These are phyloP conservation scores for Tolypocladium capitatum DNA, from an alignment of 2,329 filamentous ascomycete species.

Conservation along the genomic window DNA sequence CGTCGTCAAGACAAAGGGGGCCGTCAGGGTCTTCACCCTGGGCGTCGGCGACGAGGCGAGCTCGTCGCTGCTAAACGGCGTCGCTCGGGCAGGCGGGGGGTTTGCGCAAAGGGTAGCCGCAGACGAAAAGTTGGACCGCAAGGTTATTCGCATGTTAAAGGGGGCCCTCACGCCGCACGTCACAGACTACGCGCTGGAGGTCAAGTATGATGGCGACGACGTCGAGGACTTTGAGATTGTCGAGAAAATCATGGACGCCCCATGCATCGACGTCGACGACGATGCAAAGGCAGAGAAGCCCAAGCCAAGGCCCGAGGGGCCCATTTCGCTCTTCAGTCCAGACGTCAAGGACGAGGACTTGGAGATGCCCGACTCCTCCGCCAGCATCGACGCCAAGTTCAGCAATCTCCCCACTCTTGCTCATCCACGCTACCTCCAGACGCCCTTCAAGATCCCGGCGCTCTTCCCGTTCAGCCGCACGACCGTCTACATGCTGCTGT, in stretches of 20 bases:
- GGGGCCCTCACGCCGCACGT: conserved; percentile 55
- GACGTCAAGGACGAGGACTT: conserved; percentile 29
- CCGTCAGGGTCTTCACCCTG: conserved; percentile 39
- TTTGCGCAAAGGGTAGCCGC: conserved; percentile 49
- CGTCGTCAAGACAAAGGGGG: conserved; percentile 24
- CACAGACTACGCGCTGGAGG: conserved; percentile 47
- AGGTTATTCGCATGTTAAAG: conserved; percentile 63
- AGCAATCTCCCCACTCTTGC: conserved; percentile 38
- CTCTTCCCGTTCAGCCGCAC: conserved; percentile 56
- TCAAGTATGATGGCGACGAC: conserved; percentile 34
- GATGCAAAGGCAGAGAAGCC: conserved; percentile 5
- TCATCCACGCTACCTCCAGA: conserved; percentile 47
- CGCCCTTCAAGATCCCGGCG: conserved; percentile 47
- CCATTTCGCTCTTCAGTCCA: conserved; percentile 48
- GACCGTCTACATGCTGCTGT: conserved; percentile 51
- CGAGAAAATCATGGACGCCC: conserved; percentile 38
- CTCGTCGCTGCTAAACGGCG: conserved; percentile 39
- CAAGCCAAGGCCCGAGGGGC: conserved; percentile 14
- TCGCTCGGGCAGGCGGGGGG: conserved; percentile 40
- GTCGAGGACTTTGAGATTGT: conserved; percentile 50
- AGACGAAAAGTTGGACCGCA: conserved; percentile 53
- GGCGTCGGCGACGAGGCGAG: conserved; percentile 39
- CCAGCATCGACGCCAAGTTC: conserved; percentile 20
- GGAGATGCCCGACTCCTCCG: conserved; percentile 11
- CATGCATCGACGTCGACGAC: conserved; percentile 22